Conservation (phyloP, 2,329 filamentous ascomycete species). For the Pseudovirgaria hyperparasitica region DNA sequence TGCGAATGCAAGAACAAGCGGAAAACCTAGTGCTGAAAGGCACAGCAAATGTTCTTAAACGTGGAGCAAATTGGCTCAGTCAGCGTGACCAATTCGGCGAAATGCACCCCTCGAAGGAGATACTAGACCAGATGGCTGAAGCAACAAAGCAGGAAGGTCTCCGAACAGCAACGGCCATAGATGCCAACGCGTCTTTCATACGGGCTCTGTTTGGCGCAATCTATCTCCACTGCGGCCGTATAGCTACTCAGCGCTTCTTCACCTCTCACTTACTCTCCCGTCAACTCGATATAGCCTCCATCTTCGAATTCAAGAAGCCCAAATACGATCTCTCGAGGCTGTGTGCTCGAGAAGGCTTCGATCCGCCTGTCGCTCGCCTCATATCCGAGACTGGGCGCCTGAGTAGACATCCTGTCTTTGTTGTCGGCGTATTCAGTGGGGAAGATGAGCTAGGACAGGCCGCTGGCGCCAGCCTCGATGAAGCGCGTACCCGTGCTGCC, state of each 20-base stretch:
- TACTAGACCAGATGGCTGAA: slow-evolving; percentile 59
- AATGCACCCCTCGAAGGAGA: slow-evolving; percentile 33
- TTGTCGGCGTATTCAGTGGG: slow-evolving; percentile 89
- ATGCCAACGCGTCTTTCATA: slow-evolving; percentile 64
- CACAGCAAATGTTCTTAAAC: slow-evolving; percentile 5
- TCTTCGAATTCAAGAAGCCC: slow-evolving; percentile 79
- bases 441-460: slow-evolving; percentile 86
- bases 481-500: slow-evolving; percentile 66
- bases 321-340: slow-evolving; percentile 72
- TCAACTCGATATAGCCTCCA: slow-evolving; percentile 57
- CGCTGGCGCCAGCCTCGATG: slow-evolving; percentile 62
- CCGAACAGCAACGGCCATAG: slow-evolving; percentile 13
- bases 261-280: slow-evolving; percentile 71
- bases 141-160: slow-evolving; percentile 10
- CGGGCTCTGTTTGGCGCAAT: slow-evolving; percentile 73
- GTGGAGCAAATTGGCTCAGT: no score
- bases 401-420: slow-evolving; percentile 77
- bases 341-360: slow-evolving; percentile 82
- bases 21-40: slow-evolving; percentile 13
- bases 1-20: slow-evolving; percentile 17
- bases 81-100: slow-evolving; percentile 1
- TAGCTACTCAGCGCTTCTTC: slow-evolving; percentile 71
- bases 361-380: slow-evolving; percentile 72
- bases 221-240: slow-evolving; percentile 71
- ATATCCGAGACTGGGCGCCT: slow-evolving; percentile 80